Evolutionary conservation across 345 rosid genomes (phyloP).

Genomic region (Aquilaria sinensis): DNA sequence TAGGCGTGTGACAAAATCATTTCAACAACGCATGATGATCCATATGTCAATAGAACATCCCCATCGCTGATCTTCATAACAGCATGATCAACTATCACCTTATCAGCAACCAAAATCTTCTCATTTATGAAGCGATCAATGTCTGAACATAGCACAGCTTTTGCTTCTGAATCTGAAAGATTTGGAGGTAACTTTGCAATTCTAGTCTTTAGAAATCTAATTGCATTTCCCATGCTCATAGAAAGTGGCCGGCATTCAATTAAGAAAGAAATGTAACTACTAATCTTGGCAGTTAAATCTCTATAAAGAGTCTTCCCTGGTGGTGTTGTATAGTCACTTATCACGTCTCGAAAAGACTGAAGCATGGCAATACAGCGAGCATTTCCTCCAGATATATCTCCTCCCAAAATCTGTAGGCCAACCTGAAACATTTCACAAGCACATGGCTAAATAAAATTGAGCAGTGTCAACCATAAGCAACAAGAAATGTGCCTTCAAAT

Average conservation of each 20-base stretch:
- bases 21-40: conserved; percentile 72
- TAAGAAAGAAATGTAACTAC: conserved; percentile 63
- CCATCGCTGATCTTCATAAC: conserved; percentile 69
- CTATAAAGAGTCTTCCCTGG: conserved; percentile 46
- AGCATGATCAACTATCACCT: conserved; percentile 62
- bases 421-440: conserved; percentile 32
- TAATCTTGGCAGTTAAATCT: conserved; percentile 58
- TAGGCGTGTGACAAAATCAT: conserved; percentile 65
- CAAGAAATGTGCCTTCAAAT: no score
- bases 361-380: conserved; percentile 87
- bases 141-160: conserved; percentile 43
- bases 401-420: conserved; percentile 64
- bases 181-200: conserved; percentile 52
- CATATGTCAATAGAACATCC: conserved; percentile 73
- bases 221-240: conserved; percentile 91
- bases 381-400: conserved; percentile 64
- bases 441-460: conserved; percentile 9
- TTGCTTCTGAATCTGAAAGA: conserved; percentile 59
- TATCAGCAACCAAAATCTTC: conserved; percentile 61
- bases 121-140: conserved; percentile 62
- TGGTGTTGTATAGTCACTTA: conserved; percentile 60
- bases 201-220: conserved; percentile 63
- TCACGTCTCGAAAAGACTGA: conserved; percentile 65
- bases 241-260: conserved; percentile 75
- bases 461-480: neutral